Evolutionary conservation across 2,329 filamentous ascomycete species (phyloP).

Genomic region (Aspergillus sp.): DNA sequence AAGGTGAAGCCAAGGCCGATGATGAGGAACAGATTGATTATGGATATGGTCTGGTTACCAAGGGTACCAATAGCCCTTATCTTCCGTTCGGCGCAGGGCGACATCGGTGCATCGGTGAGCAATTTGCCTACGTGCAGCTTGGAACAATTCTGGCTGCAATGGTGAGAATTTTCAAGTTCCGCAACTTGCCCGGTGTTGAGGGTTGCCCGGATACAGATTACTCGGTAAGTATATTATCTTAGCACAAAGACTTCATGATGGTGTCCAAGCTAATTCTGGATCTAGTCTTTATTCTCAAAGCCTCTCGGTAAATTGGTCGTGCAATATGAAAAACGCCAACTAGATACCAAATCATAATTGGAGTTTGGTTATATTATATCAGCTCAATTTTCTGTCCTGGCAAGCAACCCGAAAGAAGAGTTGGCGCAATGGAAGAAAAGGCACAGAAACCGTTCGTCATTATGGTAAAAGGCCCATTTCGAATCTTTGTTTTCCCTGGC

Average conservation of each 20-base stretch:
- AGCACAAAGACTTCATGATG: not conserved
- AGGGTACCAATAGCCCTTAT: slow-evolving; percentile 84
- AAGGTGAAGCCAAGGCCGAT: slow-evolving; percentile 42
- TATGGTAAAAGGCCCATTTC: too few species aligned
- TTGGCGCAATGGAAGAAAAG: too few species aligned
- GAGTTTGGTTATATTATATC: not conserved
- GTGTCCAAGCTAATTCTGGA: slow-evolving; percentile 7
- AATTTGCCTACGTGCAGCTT: slow-evolving; percentile 90
- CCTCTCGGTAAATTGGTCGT: slow-evolving; percentile 67
- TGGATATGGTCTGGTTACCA: slow-evolving; percentile 87
- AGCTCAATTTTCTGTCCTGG: not conserved
- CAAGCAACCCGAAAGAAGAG: too few species aligned
- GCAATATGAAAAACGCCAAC: slow-evolving; percentile 59
- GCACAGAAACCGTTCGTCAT: too few species aligned
- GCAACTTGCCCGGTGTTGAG: slow-evolving; percentile 44
- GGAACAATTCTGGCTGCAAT: slow-evolving; percentile 76
- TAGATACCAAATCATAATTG: slow-evolving; percentile 19
- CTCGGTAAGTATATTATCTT: slow-evolving; percentile 33
- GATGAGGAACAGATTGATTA: slow-evolving; percentile 80
- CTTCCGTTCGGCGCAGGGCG: slow-evolving; percentile 90
- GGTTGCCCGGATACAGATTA: slow-evolving; percentile 51
- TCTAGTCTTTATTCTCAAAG: slow-evolving; percentile 62
- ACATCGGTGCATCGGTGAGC: slow-evolving; percentile 93
- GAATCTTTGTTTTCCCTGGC: too few species aligned
- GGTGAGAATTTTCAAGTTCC: slow-evolving; percentile 75